A percentile compares a stretch with the other conserved stretches of the same genome.
Evolutionary conservation across 2,329 filamentous ascomycete genomes (phyloP).

Genomic region (Penicillium brevicompactum): DNA sequence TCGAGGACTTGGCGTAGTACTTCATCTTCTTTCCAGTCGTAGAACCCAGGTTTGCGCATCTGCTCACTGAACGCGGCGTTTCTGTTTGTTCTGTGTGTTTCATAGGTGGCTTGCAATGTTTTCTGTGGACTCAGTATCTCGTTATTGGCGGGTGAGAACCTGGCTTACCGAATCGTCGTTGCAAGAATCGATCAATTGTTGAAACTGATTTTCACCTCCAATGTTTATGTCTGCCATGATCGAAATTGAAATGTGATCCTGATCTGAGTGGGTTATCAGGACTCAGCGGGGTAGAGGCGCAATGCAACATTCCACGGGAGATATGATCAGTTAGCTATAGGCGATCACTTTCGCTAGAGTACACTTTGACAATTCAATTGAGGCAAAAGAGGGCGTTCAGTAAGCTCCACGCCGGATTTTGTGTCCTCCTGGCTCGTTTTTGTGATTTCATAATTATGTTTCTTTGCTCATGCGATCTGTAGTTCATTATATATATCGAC

Average conservation of each 20-base stretch:
- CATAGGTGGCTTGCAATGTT: constrained; percentile 68
- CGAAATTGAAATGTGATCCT: not conserved
- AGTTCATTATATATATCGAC: not conserved
- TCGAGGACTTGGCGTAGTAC: constrained; percentile 71
- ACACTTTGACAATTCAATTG: no score
- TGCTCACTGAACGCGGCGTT: constrained; percentile 75
- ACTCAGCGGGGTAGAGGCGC: constrained; percentile 7
- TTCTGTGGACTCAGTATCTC: constrained; percentile 35
- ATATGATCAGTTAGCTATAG: not conserved
- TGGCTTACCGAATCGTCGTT: constrained; percentile 64
- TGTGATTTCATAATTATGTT: not conserved
- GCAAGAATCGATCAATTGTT: constrained; percentile 70
- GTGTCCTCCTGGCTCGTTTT: not conserved
- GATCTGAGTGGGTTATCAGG: not conserved
- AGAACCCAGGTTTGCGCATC: constrained; percentile 69
- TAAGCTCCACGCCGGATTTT: not conserved
- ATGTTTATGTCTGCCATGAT: constrained; percentile 10
- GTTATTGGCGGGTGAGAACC: not conserved
- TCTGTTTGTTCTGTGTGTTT: constrained; percentile 70
- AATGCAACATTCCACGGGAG: not conserved
- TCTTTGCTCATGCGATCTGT: not conserved
- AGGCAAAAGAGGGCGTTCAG: not conserved
- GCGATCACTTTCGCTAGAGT: not conserved
- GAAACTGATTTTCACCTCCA: constrained; percentile 65
- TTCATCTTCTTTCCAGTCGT: constrained; percentile 73